Percentiles rank a stretch among this genome's conserved stretches.
phyloP scores from a whole-genome alignment of 495 filamentous ascomycete species.

The Ascobolus immersus region DNA sequence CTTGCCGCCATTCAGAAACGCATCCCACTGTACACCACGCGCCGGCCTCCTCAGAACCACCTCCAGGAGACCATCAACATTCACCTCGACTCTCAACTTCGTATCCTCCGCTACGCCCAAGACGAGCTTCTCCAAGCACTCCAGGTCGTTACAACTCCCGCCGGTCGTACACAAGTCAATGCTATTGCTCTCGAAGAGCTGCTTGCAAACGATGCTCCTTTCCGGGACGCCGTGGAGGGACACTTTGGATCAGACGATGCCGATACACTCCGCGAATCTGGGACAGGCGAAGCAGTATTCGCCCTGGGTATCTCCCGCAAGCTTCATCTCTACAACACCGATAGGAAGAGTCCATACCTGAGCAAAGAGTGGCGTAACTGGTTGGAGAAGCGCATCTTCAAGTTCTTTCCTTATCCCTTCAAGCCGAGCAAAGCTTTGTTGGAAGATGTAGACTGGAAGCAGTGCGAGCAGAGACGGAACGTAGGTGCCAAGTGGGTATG shows the following conservation, averaged over 20 bases:
- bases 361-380: background rate
- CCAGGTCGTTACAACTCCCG: too few species aligned
- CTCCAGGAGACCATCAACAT: slow-evolving; percentile 3
- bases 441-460: background rate
- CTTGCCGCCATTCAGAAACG: slow-evolving; percentile 7
- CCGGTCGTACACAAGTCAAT: background rate
- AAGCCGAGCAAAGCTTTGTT: background rate
- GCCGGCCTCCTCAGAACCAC: slow-evolving; percentile 3
- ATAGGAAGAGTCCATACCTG: too few species aligned
- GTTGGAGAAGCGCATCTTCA: too few species aligned
- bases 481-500: too few species aligned
- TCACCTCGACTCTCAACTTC: slow-evolving; percentile 7
- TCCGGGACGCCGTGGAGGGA: slow-evolving; percentile 3
- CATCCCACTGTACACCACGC: background rate
- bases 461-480: slow-evolving; percentile 4
- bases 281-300: slow-evolving; percentile 10
- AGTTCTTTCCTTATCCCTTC: too few species aligned
- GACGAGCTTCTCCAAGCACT: too few species aligned
- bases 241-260: slow-evolving; percentile 8
- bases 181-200: too few species aligned
- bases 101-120: slow-evolving; percentile 7
- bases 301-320: slow-evolving; percentile 12
- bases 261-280: slow-evolving; percentile 5
- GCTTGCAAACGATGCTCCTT: too few species aligned
- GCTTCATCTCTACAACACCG: slow-evolving; percentile 3